Percentiles rank a stretch among this genome's conserved stretches.
Conservation (phyloP, 2,329 filamentous ascomycete species). For the Ceratocystis destructans region DNA sequence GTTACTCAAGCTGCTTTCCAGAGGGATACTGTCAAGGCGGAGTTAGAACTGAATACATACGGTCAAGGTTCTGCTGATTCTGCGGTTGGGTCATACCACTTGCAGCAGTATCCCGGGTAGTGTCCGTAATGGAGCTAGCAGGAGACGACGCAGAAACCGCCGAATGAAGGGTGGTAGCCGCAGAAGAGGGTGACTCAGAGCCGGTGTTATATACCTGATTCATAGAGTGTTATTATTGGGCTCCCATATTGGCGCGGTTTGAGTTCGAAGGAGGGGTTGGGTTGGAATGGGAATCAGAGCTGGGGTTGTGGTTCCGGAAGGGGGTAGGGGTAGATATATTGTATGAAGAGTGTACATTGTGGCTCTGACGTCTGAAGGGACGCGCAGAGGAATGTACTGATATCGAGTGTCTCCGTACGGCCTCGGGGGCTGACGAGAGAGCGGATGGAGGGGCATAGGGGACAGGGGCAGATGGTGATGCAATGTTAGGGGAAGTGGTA, state of each 20-base stretch:
- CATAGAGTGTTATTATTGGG: conserved; percentile 18
- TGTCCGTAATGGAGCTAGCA: conserved; percentile 51
- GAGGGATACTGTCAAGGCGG: not conserved
- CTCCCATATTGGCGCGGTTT: conserved; percentile 11
- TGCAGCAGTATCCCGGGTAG: conserved; percentile 48
- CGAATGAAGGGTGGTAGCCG: conserved; percentile 46
- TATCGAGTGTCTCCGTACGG: conserved; percentile 13
- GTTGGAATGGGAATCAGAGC: not conserved
- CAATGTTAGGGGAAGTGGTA: conserved; percentile 1
- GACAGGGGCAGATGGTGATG: conserved; percentile 5
- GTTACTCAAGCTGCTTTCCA: conserved; percentile 10
- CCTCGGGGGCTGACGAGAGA: not conserved
- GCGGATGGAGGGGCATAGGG: not conserved
- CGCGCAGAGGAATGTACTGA: conserved; percentile 1
- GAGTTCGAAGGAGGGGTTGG: not conserved
- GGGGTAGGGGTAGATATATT: not conserved
- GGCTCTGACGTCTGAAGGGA: not conserved
- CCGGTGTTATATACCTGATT: conserved; percentile 31
- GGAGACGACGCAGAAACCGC: conserved; percentile 35
- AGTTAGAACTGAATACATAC: conserved; percentile 11
- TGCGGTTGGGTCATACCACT: conserved; percentile 44
- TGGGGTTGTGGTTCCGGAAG: not conserved
- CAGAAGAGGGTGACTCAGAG: conserved; percentile 60
- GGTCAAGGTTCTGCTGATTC: conserved; percentile 25
- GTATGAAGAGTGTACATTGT: not conserved